Base-by-base conservation (phyloP, 225 moss, liverwort and hornwort genomes). In the Anthoceros angustus region DNA sequence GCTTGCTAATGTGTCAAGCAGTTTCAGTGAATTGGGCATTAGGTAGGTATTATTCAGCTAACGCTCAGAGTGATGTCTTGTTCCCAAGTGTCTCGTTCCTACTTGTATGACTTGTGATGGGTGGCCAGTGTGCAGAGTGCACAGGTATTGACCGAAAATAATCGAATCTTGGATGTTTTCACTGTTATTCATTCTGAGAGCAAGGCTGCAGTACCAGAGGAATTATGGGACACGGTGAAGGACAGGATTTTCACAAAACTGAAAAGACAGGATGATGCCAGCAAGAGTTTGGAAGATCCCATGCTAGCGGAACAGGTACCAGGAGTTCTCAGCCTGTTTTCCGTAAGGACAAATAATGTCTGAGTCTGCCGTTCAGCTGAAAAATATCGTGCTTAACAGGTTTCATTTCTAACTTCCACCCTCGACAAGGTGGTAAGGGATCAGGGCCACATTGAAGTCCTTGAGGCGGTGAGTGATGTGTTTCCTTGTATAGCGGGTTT, bases 11-110 rank as follows among this genome's bases (percentile, higher is more conserved):
- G 88, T 95, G 42, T 83, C 85, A 39, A 80, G 84, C 68, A 85
- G 82, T 71, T 95, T 95, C 80, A 83, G 85, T 75, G 90, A 90
- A 77, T 81, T 88, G 88, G 79, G 86, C 68, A 70, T 91, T 64
- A 91, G 91, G 86, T 78, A 63, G 69, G 73, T 14, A 18, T 11
- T 64, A n/a, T 45, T 24, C 61, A 40, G 66, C 64, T 48, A 10
- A 23, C 9, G 12, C 14, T 32, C 21, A 25, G 24, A 42, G 39
- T 67, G 42, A 41, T 40, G 7, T 0, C 14, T 32, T 69, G 5
- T 43, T 18, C 42, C 5, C 2, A 10, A 4, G 41, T 42, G 40
- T n/a, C 25, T 66, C 15, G 25, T 66, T 2, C 25, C 11, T 39
- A 2, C 39, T 41, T 66, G 20, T 12, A 4, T 62, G 68, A 74